Conservation (phyloP, 352 stramenopile species). For the Pythium dissotocum region DNA sequence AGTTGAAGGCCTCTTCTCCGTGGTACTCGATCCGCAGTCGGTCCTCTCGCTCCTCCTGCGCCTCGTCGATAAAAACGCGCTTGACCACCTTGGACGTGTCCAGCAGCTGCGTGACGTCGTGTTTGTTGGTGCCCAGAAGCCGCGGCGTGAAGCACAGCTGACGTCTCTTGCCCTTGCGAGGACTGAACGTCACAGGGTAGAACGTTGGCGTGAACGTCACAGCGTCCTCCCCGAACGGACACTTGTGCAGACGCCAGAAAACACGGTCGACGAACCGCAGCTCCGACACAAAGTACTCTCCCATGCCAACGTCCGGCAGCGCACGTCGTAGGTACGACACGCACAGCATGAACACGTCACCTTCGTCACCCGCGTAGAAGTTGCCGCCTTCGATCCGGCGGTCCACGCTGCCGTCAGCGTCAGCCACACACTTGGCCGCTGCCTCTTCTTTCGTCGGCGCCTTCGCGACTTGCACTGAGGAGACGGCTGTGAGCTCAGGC, state of each 20-base stretch:
- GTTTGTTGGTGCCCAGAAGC: not conserved
- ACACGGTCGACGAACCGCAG: slow-evolving; percentile 8
- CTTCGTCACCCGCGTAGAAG: slow-evolving; percentile 7
- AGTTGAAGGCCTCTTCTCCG: not conserved
- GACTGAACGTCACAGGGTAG: not conserved
- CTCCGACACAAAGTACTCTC: slow-evolving; percentile 5
- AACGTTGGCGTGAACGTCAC: slow-evolving; percentile 4
- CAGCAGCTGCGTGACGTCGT: slow-evolving; percentile 1
- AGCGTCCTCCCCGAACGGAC: slow-evolving; percentile 1
- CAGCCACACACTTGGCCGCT: not conserved
- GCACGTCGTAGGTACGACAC: slow-evolving; percentile 14
- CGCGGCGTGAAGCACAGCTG: slow-evolving; percentile 13
- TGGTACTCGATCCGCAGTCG: slow-evolving; percentile 13
- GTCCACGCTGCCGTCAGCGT: not conserved
- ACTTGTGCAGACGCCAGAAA: slow-evolving; percentile 19
- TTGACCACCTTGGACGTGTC: slow-evolving; percentile 14
- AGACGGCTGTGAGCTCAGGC: slow-evolving; percentile 8
- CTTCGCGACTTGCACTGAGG: slow-evolving; percentile 1
- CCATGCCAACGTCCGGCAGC: slow-evolving; percentile 14
- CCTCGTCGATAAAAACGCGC: slow-evolving; percentile 3
- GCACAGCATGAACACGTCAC: slow-evolving; percentile 4
- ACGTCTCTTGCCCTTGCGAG: not conserved
- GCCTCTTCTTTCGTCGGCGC: not conserved
- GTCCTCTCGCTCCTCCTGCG: not conserved
- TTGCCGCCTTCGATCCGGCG: slow-evolving; percentile 18